Evolutionary conservation across 306 rosid species (phyloP).

Genomic region (Quercus suber): DNA sequence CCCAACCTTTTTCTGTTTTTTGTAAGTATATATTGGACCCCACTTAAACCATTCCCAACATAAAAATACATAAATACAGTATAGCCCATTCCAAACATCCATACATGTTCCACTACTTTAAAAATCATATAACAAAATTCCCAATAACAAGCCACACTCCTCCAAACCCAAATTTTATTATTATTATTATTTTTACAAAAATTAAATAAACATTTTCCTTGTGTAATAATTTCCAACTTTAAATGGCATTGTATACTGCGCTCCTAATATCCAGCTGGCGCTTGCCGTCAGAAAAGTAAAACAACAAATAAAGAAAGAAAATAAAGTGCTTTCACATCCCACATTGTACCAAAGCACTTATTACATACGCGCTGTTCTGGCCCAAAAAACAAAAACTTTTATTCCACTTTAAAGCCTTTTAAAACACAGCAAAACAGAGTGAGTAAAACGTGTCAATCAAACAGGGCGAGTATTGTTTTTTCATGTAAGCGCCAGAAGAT

Average conservation of each 20-base stretch:
- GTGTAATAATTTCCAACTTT: not conserved
- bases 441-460: not conserved
- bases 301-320: not conserved
- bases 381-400: no score
- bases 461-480: not conserved
- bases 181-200: no score
- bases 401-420: no score
- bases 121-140: not conserved
- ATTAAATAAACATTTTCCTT: no score
- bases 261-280: conserved; percentile 50
- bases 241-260: conserved; percentile 14
- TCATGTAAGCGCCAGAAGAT: not conserved
- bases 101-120: not conserved
- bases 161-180: not conserved
- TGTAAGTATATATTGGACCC: not conserved
- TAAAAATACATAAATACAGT: not conserved
- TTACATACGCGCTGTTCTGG: not conserved
- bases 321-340: not conserved
- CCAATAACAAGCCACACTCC: not conserved
- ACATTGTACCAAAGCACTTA: not conserved
- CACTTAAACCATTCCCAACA: conserved; percentile 22
- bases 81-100: not conserved
- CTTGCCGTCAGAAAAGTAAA: conserved; percentile 26
- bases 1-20: no score
- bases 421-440: no score